A percentile compares a stretch with the other conserved stretches of the same genome.
These are phyloP conservation scores for Starmera dryadoides DNA, from an alignment of 805 yeast species.

Conservation along the genomic window DNA sequence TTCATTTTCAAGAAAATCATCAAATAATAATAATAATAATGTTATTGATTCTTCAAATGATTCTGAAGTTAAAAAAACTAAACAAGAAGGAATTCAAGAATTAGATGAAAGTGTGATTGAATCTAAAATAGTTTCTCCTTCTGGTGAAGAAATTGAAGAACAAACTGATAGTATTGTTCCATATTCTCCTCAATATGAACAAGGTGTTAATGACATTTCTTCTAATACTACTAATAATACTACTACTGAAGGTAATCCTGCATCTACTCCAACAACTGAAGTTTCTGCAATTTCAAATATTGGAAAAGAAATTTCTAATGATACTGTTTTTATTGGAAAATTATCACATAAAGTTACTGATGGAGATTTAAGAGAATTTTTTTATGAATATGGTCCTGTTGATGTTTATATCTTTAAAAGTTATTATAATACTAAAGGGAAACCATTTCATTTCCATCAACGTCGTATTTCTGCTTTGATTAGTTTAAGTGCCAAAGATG, in stretches of 20 bases:
- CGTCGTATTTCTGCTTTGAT: slow-evolving; percentile 44
- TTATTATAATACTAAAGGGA: slow-evolving; percentile 10
- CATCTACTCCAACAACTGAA: background rate
- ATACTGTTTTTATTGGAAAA: slow-evolving; percentile 38
- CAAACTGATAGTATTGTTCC: background rate
- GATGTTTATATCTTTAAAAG: slow-evolving; percentile 41
- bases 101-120: background rate
- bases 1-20: background rate
- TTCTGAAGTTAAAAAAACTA: background rate
- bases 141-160: no score
- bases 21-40: background rate
- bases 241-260: background rate
- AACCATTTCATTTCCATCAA: slow-evolving; percentile 23
- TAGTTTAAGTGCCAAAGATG: slow-evolving; percentile 34
- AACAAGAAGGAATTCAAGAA: background rate
- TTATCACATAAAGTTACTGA: slow-evolving; percentile 34
- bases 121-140: no score
- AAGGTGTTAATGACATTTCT: background rate
- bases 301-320: slow-evolving; percentile 27
- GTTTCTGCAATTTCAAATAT: background rate
- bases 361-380: slow-evolving; percentile 35
- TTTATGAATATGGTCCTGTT: slow-evolving; percentile 36
- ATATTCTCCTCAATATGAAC: background rate
- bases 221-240: no score
- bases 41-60: background rate